A percentile compares a stretch with the other conserved stretches of the same genome.
Evolutionary conservation across 352 stramenopile genomes (phyloP).

Genomic region (Globisporangium cylindrosporum): DNA sequence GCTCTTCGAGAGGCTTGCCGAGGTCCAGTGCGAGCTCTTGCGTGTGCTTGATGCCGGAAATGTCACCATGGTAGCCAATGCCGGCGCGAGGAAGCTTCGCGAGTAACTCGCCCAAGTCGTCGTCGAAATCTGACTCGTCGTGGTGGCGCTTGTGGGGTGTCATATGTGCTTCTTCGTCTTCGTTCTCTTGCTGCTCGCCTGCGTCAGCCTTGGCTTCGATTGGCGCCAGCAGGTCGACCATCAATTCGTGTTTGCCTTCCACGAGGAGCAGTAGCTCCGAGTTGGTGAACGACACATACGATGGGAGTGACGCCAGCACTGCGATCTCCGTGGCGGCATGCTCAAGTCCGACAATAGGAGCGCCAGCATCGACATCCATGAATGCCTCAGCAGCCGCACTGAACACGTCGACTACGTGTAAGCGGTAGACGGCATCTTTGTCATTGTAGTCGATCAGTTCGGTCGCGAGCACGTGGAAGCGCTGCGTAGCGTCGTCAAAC

Average conservation of each 20-base stretch:
- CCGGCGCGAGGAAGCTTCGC: slow-evolving; percentile 67
- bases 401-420: slow-evolving; percentile 44
- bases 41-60: slow-evolving; percentile 50
- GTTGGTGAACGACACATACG: slow-evolving; percentile 47
- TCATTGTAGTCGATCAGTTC: slow-evolving; percentile 43
- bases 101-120: slow-evolving; percentile 57
- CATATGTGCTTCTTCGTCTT: slow-evolving; percentile 11
- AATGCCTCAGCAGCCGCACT: slow-evolving; percentile 14
- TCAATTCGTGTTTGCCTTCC: slow-evolving; percentile 52
- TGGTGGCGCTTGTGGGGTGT: slow-evolving; percentile 51
- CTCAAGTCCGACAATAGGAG: slow-evolving; percentile 28
- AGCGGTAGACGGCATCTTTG: slow-evolving; percentile 45
- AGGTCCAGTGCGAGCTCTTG: slow-evolving; percentile 50
- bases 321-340: slow-evolving; percentile 43
- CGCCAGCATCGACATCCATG: slow-evolving; percentile 37
- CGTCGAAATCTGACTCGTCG: slow-evolving; percentile 47
- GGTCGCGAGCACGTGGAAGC: slow-evolving; percentile 44
- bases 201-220: background rate
- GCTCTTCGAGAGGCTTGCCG: slow-evolving; percentile 48
- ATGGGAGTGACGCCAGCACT: slow-evolving; percentile 47
- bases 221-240: slow-evolving; percentile 30
- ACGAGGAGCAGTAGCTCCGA: slow-evolving; percentile 50
- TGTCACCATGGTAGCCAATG: slow-evolving; percentile 76
- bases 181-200: background rate
- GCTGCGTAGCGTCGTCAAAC: slow-evolving; percentile 39